Base-by-base conservation (phyloP, 1,139 yeast genomes). In the Geotrichum candidum region DNA sequence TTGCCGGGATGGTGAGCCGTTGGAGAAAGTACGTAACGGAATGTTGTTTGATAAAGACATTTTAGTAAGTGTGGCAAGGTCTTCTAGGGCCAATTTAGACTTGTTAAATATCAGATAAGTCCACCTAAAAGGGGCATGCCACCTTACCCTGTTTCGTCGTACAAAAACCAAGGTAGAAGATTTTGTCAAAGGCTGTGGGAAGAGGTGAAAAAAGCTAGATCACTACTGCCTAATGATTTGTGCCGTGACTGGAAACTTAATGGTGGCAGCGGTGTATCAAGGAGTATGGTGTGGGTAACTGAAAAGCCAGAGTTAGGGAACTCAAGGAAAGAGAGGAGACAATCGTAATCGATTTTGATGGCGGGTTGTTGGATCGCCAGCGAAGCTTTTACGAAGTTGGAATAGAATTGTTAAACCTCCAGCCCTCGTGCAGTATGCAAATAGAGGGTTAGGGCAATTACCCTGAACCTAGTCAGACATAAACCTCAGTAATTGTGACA, bases 121-220 rank as follows among this genome's bases (percentile, higher is more conserved):
- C 58, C 58, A 55, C 58, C 58, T 31, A 10, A 55, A 48, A 27
- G 58, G 58, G 58, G 58, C 58, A 55, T 55, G 51, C 58, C 53
- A 48, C 58, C 58, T 55, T 13, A 55, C 58, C 51, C 58, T 45
- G 58, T 52, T 48, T 31, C 58, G 53, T 53, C 58, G 29, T 9
- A 53, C 23, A 23, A 31, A 55, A 18, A 45, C 53, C 58, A 55
- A 46, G 25, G 38, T 45, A 18, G 10, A 31, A 25, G 13, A n/a
- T 48, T 48, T 18, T n/a, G 22, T 33, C 15, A 48, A 48, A 48
- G 22, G 48, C 25, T 52, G 29, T 23, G 35, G 33, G 18, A 51
- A 23, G 50, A 25, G 27, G 23, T 38, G 11, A 15, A 54, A 27
- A 51, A 23, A 22, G 13, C n/a, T 27, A 23, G 33, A 22, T 18